Evolutionary conservation across 73 alveolate genomes (phyloP), one percentile per base, ranked within the genome.

Genomic region (Paramecium biaurelia): DNA sequence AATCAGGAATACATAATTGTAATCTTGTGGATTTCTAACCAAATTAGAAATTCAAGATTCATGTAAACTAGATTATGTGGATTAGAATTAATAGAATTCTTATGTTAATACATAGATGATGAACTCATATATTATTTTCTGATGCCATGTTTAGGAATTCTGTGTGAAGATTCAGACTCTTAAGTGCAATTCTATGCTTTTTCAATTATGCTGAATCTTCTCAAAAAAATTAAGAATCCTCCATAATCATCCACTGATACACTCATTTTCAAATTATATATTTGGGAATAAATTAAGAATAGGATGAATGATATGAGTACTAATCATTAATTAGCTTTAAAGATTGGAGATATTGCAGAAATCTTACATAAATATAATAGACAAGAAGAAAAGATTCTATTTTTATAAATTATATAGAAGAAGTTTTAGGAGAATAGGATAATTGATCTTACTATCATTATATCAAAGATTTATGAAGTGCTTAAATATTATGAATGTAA

Each of bases 31-130:
- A 20, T 79, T 1, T 79, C 56, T 2, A 79, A 42, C 26, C 14
- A 79, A 45, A 42, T 79, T 2, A 38, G 72, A 11, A 43, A 47
- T 42, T 41, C 76, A 0, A 41, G 90, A 43, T 79, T 43, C 24
- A 79, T 79, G 90, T 20, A 79, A 24, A 79, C 63, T 4, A 79
- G 56, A 79, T 23, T 79, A 15, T 79, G 90, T 26, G 90, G 76
- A 79, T 23, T 79, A 6, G 90, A 79, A 79, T 43, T 79, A 38
- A 23, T 79, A 14, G 90, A 79, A 23, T 79, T 41, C 32, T 45
- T 79, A 24, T 23, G 45, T n/a, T 7, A 21, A 23, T 26, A 20
- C 20, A 14, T 30, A 4, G 90, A 79, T 41, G 90, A 79, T 43
- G 41, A 38, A 38, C 23, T 63, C 9, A 42, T 37, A 0, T 79